These are phyloP conservation scores for Cryptosporidium baileyi DNA, from an alignment of 169 alveolate genomes.

Conservation along the genomic window DNA sequence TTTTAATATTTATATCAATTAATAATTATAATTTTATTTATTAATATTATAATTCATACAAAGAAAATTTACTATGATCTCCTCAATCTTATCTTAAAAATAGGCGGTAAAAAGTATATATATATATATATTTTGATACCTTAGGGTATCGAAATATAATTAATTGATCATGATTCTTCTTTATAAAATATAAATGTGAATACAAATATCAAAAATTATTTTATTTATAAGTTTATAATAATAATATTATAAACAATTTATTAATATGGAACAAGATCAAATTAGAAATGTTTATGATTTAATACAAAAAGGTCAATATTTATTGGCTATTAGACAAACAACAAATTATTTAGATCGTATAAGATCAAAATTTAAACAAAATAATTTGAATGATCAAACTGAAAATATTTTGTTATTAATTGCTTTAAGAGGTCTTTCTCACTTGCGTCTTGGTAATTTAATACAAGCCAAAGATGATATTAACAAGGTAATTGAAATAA, in stretches of 20 bases:
- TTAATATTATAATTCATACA: too few relatives aligned
- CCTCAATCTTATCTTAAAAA: too few relatives aligned
- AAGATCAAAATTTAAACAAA: slow-evolving; percentile 4
- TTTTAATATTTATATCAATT: neutral
- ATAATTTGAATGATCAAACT: neutral
- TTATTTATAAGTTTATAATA: too few relatives aligned
- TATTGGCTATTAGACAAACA: slow-evolving; percentile 9
- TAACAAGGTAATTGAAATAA: neutral
- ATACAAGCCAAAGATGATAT: slow-evolving; percentile 10
- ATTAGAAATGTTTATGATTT: slow-evolving; percentile 27
- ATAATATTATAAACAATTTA: too few relatives aligned
- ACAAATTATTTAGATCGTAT: neutral
- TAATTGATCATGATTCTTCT: too few relatives aligned
- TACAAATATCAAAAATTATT: too few relatives aligned
- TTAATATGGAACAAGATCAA: too few relatives aligned
- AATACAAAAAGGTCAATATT: slow-evolving; percentile 33
- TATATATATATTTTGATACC: too few relatives aligned
- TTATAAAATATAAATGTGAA: too few relatives aligned
- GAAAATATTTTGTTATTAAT: neutral
- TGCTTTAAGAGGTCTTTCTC: slow-evolving; percentile 26
- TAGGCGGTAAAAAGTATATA: too few relatives aligned
- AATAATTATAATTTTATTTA: neutral
- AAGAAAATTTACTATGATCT: too few relatives aligned
- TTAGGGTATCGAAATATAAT: too few relatives aligned
- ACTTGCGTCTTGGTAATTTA: slow-evolving; percentile 9